Conservation (phyloP, 176 grass and related monocot genomes). For the Oryza brachyantha region DNA sequence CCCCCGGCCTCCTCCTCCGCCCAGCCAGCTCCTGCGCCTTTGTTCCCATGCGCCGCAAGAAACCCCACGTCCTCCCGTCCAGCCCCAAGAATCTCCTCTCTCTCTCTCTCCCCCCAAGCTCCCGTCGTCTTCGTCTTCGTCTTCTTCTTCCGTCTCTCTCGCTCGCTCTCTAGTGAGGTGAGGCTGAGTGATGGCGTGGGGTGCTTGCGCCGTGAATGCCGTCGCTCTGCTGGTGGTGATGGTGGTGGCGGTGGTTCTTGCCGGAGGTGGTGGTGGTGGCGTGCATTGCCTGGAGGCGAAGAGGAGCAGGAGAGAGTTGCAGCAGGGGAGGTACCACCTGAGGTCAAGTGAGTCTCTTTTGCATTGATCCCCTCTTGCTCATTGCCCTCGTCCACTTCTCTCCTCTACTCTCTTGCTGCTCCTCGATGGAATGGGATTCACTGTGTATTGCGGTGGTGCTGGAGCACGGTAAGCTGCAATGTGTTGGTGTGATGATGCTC, state of each 20-base stretch:
- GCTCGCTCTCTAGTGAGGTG: background rate
- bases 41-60: constrained; percentile 62
- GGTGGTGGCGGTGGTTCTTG: background rate
- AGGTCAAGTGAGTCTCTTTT: constrained; percentile 56
- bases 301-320: constrained; percentile 21
- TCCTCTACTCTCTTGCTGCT: background rate
- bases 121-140: background rate
- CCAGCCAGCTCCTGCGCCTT: constrained; percentile 52
- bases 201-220: constrained; percentile 17
- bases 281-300: constrained; percentile 40
- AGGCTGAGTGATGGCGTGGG: constrained; percentile 29
- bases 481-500: background rate
- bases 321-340: constrained; percentile 28
- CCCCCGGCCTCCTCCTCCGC: background rate
- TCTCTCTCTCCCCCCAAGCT: background rate
- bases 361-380: background rate
- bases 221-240: constrained; percentile 21
- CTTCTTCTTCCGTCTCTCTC: background rate
- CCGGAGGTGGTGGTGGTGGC: background rate
- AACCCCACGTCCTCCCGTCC: constrained; percentile 17
- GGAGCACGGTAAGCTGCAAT: background rate
- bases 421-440: background rate
- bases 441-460: background rate
- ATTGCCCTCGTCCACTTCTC: background rate
- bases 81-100: constrained; percentile 51